Conservation (phyloP, 176 grass and related monocot species). For the Cymbopogon citratus region DNA sequence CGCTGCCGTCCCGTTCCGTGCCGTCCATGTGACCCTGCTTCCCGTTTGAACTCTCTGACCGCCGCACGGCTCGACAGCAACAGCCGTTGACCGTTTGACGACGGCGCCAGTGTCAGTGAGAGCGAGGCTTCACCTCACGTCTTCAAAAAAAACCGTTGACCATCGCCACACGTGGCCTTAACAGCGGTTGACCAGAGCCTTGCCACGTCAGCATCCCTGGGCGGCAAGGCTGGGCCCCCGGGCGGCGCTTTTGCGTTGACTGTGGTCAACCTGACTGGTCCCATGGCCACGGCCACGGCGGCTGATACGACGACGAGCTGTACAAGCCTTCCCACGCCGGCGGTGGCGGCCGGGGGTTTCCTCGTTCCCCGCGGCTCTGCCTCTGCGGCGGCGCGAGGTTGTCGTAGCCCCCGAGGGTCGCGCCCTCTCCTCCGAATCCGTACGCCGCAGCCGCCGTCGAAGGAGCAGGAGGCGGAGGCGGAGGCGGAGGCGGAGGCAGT, state of each 20-base stretch:
- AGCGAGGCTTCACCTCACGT: not conserved
- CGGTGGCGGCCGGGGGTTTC: not conserved
- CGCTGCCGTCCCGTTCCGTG: too few species aligned
- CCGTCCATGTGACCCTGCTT: not conserved
- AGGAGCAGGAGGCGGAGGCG: not conserved
- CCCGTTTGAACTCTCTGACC: not conserved
- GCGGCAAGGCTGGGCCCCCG: too few species aligned
- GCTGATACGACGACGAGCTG: conserved; percentile 8
- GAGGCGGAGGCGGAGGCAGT: not conserved
- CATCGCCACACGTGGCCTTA: too few species aligned
- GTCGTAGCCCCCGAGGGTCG: not conserved
- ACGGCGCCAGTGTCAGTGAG: not conserved
- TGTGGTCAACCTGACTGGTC: not conserved
- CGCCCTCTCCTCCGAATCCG: not conserved
- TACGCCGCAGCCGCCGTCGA: conserved; percentile 11
- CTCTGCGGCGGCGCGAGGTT: not conserved
- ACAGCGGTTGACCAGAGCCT: too few species aligned
- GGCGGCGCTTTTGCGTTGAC: not conserved
- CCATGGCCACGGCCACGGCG: conserved; percentile 13
- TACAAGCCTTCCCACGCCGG: conserved; percentile 17
- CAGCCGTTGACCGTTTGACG: not conserved
- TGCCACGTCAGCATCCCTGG: too few species aligned
- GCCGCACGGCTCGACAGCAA: not conserved
- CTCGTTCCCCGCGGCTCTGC: not conserved
- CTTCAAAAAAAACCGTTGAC: too few species aligned